These are phyloP conservation scores for Volvariella volvacea DNA, from an alignment of 1,284 basidiomycete species.

Conservation along the genomic window DNA sequence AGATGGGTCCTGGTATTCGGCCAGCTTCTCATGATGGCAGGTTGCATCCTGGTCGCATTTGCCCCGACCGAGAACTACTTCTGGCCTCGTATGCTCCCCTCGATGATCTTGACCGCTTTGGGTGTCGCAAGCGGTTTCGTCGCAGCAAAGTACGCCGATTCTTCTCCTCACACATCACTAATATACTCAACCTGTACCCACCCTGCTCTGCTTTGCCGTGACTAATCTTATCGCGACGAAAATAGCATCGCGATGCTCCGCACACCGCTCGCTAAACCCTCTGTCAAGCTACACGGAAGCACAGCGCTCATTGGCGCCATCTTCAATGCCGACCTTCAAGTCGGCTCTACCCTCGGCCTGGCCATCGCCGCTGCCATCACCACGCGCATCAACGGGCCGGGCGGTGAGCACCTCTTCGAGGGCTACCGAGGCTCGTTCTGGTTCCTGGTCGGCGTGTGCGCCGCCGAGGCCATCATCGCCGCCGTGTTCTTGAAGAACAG, in stretches of 20 bases:
- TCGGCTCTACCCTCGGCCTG: conserved; percentile 11
- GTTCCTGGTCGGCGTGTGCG: conserved; percentile 12
- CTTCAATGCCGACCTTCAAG: conserved; percentile 12
- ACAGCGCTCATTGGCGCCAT: conserved; percentile 12
- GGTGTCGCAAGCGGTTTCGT: conserved; percentile 12
- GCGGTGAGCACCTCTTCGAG: conserved; percentile 3
- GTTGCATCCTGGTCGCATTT: conserved; percentile 9
- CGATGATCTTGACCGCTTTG: conserved; percentile 8
- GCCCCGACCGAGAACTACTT: conserved; percentile 9
- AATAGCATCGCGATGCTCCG: conserved; percentile 13
- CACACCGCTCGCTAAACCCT: conserved; percentile 8
- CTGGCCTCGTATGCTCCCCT: conserved; percentile 11
- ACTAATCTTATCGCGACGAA: not conserved
- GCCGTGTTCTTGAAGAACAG: conserved; percentile 5
- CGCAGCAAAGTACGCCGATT: conserved; percentile 10
- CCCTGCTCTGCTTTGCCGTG: too few relatives aligned
- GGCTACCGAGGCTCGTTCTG: conserved; percentile 12
- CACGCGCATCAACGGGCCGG: conserved; percentile 3
- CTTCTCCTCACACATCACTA: not conserved
- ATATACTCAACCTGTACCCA: too few relatives aligned
- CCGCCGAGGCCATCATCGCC: conserved; percentile 8
- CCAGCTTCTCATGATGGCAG: conserved; percentile 8
- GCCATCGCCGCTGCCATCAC: conserved; percentile 11
- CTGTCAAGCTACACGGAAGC: conserved; percentile 8
- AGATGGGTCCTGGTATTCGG: conserved; percentile 10